Conservation (phyloP, 225 moss, liverwort and hornwort species). For the Straminergon stramineum region DNA sequence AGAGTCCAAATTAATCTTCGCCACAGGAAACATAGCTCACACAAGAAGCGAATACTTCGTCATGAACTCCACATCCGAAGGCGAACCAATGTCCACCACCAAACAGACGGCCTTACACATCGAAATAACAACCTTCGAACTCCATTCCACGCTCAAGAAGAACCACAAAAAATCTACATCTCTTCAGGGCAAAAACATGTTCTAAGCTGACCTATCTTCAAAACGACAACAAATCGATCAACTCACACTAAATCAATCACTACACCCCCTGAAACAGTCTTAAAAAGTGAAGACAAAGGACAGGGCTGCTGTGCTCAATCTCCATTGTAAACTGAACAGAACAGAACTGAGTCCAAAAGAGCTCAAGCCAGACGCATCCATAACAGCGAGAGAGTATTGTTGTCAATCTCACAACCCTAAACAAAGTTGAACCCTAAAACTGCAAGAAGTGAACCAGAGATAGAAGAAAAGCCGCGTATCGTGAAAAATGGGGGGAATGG, state of each 20-base stretch:
- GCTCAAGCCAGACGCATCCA: background rate
- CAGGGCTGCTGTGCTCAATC: background rate
- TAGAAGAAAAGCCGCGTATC: background rate
- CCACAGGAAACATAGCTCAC: constrained; percentile 19
- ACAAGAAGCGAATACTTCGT: background rate
- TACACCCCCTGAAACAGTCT: background rate
- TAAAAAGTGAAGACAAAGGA: background rate
- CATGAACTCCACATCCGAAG: constrained; percentile 4
- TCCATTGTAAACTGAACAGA: background rate
- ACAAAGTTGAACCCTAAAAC: background rate
- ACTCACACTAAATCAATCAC: background rate
- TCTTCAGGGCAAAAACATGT: background rate
- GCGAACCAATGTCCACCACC: background rate
- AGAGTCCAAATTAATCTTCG: constrained; percentile 22
- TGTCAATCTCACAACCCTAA: background rate
- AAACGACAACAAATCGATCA: background rate
- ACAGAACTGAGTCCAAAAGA: no score
- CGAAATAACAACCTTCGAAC: background rate
- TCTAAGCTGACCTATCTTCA: background rate
- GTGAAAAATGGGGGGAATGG: background rate
- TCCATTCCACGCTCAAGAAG: background rate
- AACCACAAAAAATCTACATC: background rate
- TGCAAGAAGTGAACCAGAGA: no score
- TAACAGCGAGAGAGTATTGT: background rate
- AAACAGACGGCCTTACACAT: background rate